A percentile compares a stretch with the other conserved stretches of the same genome.
phyloP scores from a whole-genome alignment of 2,329 filamentous ascomycete species.

The Hirsutella rhossiliensis region DNA sequence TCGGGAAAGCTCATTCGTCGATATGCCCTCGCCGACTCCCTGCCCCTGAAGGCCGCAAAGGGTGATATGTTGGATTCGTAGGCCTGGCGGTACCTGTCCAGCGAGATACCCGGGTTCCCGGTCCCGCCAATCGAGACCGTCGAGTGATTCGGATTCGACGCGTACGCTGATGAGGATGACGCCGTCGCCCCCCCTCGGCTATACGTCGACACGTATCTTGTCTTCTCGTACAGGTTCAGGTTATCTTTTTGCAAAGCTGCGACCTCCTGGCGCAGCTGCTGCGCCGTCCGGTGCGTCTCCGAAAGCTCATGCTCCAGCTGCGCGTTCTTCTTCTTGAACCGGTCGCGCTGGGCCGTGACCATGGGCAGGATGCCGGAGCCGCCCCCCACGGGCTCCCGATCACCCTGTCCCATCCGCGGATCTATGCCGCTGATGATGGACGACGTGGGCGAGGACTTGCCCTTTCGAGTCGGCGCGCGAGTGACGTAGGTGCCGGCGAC shows the following conservation, averaged over 20 bases:
- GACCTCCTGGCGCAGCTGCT: slow-evolving; percentile 79
- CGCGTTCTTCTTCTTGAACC: slow-evolving; percentile 91
- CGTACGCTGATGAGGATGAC: slow-evolving; percentile 54
- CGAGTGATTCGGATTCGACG: slow-evolving; percentile 63
- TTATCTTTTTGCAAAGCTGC: slow-evolving; percentile 93
- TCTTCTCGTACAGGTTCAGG: slow-evolving; percentile 92
- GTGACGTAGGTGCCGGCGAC: slow-evolving; percentile 84
- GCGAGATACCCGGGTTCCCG: slow-evolving; percentile 47
- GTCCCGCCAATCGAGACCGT: slow-evolving; percentile 49
- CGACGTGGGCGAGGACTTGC: slow-evolving; percentile 78
- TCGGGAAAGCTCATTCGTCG: slow-evolving; percentile 90
- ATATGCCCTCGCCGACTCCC: slow-evolving; percentile 82
- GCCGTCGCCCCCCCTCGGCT: slow-evolving; percentile 54
- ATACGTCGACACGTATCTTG: slow-evolving; percentile 89
- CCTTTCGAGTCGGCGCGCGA: slow-evolving; percentile 46
- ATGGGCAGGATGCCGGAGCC: slow-evolving; percentile 89
- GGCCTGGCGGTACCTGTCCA: slow-evolving; percentile 79
- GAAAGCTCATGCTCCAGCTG: slow-evolving; percentile 87
- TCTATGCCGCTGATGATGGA: slow-evolving; percentile 98
- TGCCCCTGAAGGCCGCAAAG: slow-evolving; percentile 89
- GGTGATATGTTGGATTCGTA: slow-evolving; percentile 95
- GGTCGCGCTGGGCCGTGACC: slow-evolving; percentile 94
- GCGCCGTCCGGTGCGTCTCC: slow-evolving; percentile 69
- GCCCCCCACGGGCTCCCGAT: slow-evolving; percentile 54
- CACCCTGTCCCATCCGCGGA: slow-evolving; percentile 37